Evolutionary conservation across 257 asterid species (phyloP).

Genomic region (Solanum chilense): DNA sequence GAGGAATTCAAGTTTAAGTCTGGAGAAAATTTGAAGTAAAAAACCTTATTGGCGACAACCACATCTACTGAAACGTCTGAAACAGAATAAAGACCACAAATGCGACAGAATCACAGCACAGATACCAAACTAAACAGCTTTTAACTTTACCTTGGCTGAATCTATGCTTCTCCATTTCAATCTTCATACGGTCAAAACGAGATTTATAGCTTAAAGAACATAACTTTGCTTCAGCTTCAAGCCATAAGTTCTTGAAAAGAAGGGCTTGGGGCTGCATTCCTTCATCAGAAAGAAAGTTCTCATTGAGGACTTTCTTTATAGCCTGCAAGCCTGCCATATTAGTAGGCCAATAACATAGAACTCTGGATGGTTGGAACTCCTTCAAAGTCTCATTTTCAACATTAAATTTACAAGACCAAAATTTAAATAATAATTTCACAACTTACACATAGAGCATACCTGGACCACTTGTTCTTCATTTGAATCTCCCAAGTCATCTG

Average conservation of each 20-base stretch:
- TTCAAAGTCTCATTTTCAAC: neutral
- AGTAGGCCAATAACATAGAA: neutral
- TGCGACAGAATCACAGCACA: neutral
- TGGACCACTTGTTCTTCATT: constrained; percentile 42
- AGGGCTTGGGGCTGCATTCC: constrained; percentile 52
- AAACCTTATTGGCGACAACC: neutral
- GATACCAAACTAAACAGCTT: neutral
- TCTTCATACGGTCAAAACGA: constrained; percentile 65
- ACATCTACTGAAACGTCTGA: constrained; percentile 18
- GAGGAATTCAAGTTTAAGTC: neutral
- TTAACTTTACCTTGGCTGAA: constrained; percentile 40
- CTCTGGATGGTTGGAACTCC: neutral
- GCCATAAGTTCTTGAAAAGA: constrained; percentile 82
- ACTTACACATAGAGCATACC: constrained; percentile 25
- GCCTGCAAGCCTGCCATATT: constrained; percentile 36
- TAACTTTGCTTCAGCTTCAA: constrained; percentile 84
- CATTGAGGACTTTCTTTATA: constrained; percentile 66
- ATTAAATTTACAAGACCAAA: neutral
- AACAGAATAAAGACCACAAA: constrained; percentile 3
- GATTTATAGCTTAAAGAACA: constrained; percentile 71
- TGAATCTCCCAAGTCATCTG: constrained; percentile 25
- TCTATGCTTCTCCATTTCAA: constrained; percentile 45
- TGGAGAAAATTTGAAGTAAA: constrained; percentile 1
- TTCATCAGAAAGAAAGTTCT: constrained; percentile 47
- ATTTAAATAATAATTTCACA: neutral